phyloP scores from a whole-genome alignment of 371 early-diverging fungal species.

The Apophysomyces sp. region DNA sequence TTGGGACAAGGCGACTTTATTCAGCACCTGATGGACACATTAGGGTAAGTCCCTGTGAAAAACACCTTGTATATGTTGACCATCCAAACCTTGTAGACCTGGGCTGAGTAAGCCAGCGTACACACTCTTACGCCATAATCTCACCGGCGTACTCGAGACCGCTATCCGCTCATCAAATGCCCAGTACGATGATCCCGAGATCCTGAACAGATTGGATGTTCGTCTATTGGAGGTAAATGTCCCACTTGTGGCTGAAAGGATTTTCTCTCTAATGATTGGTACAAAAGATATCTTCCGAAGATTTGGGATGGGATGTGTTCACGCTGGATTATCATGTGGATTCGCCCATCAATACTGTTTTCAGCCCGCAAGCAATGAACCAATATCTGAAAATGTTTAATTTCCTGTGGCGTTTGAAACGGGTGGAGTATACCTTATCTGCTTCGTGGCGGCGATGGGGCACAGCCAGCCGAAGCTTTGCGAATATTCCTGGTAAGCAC shows the following conservation, averaged over 20 bases:
- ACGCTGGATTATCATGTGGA: slow-evolving; percentile 83
- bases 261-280: neutral
- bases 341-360: slow-evolving; percentile 84
- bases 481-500: slow-evolving; percentile 35
- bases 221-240: slow-evolving; percentile 63
- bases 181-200: slow-evolving; percentile 81
- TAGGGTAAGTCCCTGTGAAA: no score
- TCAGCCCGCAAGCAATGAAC: slow-evolving; percentile 73
- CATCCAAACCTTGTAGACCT: slow-evolving; percentile 21
- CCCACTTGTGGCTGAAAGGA: neutral
- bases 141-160: slow-evolving; percentile 82
- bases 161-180: slow-evolving; percentile 92
- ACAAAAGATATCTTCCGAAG: slow-evolving; percentile 63
- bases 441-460: slow-evolving; percentile 80
- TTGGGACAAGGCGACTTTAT: slow-evolving; percentile 97
- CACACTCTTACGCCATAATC: slow-evolving; percentile 83
- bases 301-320: slow-evolving; percentile 93
- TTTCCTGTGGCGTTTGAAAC: slow-evolving; percentile 89
- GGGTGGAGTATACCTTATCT: slow-evolving; percentile 79
- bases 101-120: slow-evolving; percentile 75
- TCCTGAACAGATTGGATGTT: slow-evolving; percentile 79
- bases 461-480: slow-evolving; percentile 59
- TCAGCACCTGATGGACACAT: slow-evolving; percentile 80
- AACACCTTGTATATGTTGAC: neutral
- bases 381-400: slow-evolving; percentile 82